A percentile compares a stretch with the other conserved stretches of the same genome.
Evolutionary conservation across 805 yeast species (phyloP).

Genomic region (Kluyveromyces lactis): DNA sequence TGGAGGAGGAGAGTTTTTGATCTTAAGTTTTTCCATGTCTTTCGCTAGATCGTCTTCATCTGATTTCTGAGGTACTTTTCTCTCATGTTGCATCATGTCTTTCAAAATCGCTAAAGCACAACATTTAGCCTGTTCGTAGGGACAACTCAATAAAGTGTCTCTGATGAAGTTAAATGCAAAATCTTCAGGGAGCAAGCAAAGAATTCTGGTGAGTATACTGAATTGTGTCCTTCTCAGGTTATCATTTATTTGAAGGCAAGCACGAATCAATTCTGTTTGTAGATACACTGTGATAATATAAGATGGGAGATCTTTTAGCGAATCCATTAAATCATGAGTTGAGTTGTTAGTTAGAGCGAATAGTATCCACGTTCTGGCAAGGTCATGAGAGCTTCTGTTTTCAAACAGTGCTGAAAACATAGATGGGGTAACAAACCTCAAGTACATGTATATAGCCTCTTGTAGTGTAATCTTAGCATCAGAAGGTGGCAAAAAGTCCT

Average conservation of each 20-base stretch:
- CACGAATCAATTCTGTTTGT: slow-evolving; percentile 33
- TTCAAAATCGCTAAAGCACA: slow-evolving; percentile 61
- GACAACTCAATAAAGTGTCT: slow-evolving; percentile 60
- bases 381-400: slow-evolving; percentile 22
- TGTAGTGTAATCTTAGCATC: slow-evolving; percentile 10
- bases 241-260: slow-evolving; percentile 31
- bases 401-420: slow-evolving; percentile 18
- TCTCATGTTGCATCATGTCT: slow-evolving; percentile 38
- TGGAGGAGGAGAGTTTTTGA: not conserved
- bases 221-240: slow-evolving; percentile 38
- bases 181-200: slow-evolving; percentile 50
- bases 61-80: slow-evolving; percentile 22
- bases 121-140: slow-evolving; percentile 51
- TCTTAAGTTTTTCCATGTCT: slow-evolving; percentile 1
- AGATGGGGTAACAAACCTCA: slow-evolving; percentile 36
- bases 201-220: slow-evolving; percentile 55
- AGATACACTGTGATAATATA: slow-evolving; percentile 32
- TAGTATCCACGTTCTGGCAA: slow-evolving; percentile 32
- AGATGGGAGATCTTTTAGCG: slow-evolving; percentile 23
- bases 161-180: slow-evolving; percentile 50
- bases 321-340: slow-evolving; percentile 11
- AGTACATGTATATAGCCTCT: slow-evolving; percentile 34
- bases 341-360: slow-evolving; percentile 22
- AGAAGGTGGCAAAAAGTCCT: not conserved
- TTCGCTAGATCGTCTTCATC: not conserved